Evolutionary conservation across 2,329 filamentous ascomycete genomes (phyloP), one percentile per base, ranked within the genome.

Genomic region (Zalaria obscura): DNA sequence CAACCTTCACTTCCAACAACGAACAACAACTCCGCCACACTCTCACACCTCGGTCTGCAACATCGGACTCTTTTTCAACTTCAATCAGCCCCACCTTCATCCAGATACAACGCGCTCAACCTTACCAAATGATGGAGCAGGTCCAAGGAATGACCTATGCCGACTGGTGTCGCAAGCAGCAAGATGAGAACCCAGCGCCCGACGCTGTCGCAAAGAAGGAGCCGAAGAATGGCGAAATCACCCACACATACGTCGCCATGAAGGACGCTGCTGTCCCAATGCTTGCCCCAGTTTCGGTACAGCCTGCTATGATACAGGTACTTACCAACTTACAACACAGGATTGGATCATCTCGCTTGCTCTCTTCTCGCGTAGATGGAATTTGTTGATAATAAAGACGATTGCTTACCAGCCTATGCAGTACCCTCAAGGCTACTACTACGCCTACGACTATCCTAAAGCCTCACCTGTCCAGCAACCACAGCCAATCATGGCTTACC

Each of bases 391-490:
- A 18, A 18, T 18, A 18, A 18, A 18, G 18, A 18, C 18, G 18
- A 18, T 18, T n/a, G 29, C 29, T 32, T 32, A 26, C 36, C 5
- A 5, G 10, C 7, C 18, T 7, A n/a, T 25, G 27, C 36, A 3
- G n/a, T 10, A 38, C 3, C 41, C 43, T 11, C 36, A 35, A 25
- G 42, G 32, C 10, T 45, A 42, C 38, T 49, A 50, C 45, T 52
- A 54, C 41, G 40, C 45, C 8, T 50, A 49, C 42, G 44, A 45
- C 25, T 11, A 26, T n/a, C 41, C 39, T 26, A 32, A 18, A 4
- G 38, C 11, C 10, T 6, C 35, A 27, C 35, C 31, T 28, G 11
- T 18, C 25, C 40, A 38, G 28, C 36, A 11, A 27, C 36, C 3
- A n/a, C 35, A 33, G 25, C 25, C 38, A 18, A 33, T 18, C 28